Base-by-base conservation (phyloP, 169 alveolate species). In the Plasmodium coatneyi region DNA sequence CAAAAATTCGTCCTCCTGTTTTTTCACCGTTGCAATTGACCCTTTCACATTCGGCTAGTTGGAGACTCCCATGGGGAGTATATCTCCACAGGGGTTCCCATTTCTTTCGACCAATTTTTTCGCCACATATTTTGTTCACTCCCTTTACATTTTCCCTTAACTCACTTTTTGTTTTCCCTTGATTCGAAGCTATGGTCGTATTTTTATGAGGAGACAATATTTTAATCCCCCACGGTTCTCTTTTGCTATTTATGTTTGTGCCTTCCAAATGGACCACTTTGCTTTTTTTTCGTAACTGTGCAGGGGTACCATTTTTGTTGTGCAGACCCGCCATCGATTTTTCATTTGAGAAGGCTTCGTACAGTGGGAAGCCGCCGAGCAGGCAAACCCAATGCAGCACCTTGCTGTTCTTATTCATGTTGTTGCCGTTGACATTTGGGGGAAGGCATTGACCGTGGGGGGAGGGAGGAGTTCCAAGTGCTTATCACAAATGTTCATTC, bases 191-290 rank as follows among this genome's bases (percentile, higher is more conserved):
- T 66, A 66, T 66, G 9, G 36, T 39, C 30, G 36, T 9, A 22
- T 66, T 66, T 66, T 66, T 66, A 66, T 66, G 36, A 66, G 41
- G 41, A 0, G n/a, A 25, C 36, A 66, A 22, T 66, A 5, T 25
- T 66, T 25, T 66, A 66, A 25, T 66, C 5, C 36, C 36, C 30
- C 41, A 19, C 41, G 41, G 28, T 66, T 14, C 41, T 28, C 36
- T 66, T 28, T 28, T 28, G 9, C 76, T 66, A 25, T 66, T 66
- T 19, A 66, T 71, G 22, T 22, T 39, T 19, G 34, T 49, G 19
- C 60, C n/a, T 86, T 86, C 93, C 66, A 82, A 86, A 32, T 36
- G 80, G n/a, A 79, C n/a, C 25, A 74, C 28, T 30, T 30, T 74
- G 66, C 60, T 76, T 22, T 71, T 25, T 2, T 25, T 71, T 84